Percentiles rank a stretch among this genome's conserved stretches.
Evolutionary conservation across 1,284 basidiomycete species (phyloP).

Genomic region (Fomitopsis pinicola): DNA sequence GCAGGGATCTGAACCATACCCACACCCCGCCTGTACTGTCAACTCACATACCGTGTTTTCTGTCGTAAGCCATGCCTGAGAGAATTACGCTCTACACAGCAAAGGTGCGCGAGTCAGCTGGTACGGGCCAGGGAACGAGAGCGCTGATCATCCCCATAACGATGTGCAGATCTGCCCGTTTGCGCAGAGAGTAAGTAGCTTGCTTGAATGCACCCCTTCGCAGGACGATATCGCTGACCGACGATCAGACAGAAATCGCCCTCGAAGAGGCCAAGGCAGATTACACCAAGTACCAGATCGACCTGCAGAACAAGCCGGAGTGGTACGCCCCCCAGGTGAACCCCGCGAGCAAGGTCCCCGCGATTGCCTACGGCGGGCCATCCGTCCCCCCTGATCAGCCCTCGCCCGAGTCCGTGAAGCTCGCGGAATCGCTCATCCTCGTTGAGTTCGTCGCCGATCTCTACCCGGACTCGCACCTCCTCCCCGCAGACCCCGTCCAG

Average conservation of each 20-base stretch:
- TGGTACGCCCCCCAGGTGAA: conserved; percentile 64
- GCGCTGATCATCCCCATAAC: not conserved
- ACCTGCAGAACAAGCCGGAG: conserved; percentile 57
- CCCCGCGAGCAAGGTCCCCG: conserved; percentile 59
- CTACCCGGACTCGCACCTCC: conserved; percentile 39
- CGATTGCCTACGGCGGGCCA: conserved; percentile 55
- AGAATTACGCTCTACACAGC: conserved; percentile 19
- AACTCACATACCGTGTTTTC: not conserved
- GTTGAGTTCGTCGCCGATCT: conserved; percentile 61
- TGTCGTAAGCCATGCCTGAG: conserved; percentile 12
- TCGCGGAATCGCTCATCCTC: conserved; percentile 59
- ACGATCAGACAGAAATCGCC: conserved; percentile 48
- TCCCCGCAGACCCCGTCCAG: conserved; percentile 49
- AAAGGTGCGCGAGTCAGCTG: conserved; percentile 9
- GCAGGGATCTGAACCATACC: not conserved
- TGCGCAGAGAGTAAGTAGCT: conserved; percentile 18
- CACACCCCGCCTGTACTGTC: not conserved
- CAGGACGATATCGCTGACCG: not conserved
- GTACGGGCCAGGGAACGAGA: not conserved
- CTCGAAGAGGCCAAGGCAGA: conserved; percentile 49
- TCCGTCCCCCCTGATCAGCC: conserved; percentile 46
- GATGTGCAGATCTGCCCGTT: conserved; percentile 14
- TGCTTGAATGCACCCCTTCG: conserved; percentile 44
- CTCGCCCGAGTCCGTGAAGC: conserved; percentile 50
- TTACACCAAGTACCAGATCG: conserved; percentile 47